Conservation (phyloP, 2,329 filamentous ascomycete genomes). For the Talaromyces rugulosus region DNA sequence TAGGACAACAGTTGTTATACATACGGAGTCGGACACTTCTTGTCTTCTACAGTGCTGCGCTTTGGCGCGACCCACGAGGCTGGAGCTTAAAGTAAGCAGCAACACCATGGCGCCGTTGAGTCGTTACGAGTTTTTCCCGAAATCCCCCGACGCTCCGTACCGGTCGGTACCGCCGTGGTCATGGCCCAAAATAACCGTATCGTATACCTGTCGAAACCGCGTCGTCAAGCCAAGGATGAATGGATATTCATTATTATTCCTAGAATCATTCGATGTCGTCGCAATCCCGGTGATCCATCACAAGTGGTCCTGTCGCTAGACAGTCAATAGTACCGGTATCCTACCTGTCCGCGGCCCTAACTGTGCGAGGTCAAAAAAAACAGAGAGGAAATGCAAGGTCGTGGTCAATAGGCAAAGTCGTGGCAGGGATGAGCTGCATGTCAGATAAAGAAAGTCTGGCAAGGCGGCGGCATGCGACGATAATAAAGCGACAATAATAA, state of each 20-base stretch:
- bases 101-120: neutral
- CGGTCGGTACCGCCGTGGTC: neutral
- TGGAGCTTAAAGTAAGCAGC: neutral
- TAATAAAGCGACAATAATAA: neutral
- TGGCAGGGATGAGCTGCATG: neutral
- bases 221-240: too few species aligned
- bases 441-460: neutral
- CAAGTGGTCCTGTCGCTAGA: neutral
- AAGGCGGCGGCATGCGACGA: neutral
- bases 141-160: neutral
- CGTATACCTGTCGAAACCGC: neutral
- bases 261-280: neutral
- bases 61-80: neutral
- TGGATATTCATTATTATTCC: too few species aligned
- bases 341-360: neutral
- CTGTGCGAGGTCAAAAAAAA: neutral
- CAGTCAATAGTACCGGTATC: neutral
- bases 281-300: neutral
- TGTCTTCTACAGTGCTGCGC: neutral
- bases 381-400: neutral
- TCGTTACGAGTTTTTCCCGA: neutral
- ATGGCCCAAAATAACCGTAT: neutral
- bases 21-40: too few species aligned
- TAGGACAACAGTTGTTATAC: too few species aligned
- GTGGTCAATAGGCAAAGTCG: neutral